Evolutionary conservation across 768 basidiomycete species (phyloP), one percentile per base, ranked within the genome.

Genomic region (Lactifluus rugatus): DNA sequence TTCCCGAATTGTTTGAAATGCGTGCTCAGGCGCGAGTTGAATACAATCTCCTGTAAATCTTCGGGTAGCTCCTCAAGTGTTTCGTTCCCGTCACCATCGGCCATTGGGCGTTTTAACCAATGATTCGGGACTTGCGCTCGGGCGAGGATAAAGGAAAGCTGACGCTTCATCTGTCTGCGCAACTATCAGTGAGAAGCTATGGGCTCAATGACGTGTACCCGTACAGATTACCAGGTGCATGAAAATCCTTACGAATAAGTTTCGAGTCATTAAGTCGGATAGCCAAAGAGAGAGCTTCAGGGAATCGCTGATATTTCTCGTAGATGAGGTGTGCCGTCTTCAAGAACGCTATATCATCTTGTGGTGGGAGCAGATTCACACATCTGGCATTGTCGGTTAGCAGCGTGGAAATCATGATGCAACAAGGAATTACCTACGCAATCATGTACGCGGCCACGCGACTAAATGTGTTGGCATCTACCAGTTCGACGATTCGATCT

Each of bases 371-470:
- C 47, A 97, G 80, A 66, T 84, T 87, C 5, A 97, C 89, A 64
- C 93, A 95, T 68, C 90, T 84, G 61, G 16, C 41, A 53, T 37
- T 49, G 60, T 63, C 51, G 60, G 52, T 60, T 34, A 39, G 13
- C 21, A 17, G 7, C 2, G 49, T 28, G 42, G 3, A 63, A 28
- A 42, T 16, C 1, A 66, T 31, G 53, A 53, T 31, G 41, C 31
- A 52, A 34, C 10, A 32, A 34, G 47, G 26, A 31, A 26, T 41
- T 50, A 74, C 83, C 64, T 64, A 90, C 89, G 87, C 82, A 69
- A 95, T 84, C 91, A 98, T 97, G 70, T 99, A 99, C 50, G 88
- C 83, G 65, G 93, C 95, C 5, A 99, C 94, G 51, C 96, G 84
- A 49, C 75, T 77, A 66, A 80, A 98, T 0, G 89, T 94, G 71